Conservation (phyloP, 352 stramenopile species). For the Phytophthora melonis region DNA sequence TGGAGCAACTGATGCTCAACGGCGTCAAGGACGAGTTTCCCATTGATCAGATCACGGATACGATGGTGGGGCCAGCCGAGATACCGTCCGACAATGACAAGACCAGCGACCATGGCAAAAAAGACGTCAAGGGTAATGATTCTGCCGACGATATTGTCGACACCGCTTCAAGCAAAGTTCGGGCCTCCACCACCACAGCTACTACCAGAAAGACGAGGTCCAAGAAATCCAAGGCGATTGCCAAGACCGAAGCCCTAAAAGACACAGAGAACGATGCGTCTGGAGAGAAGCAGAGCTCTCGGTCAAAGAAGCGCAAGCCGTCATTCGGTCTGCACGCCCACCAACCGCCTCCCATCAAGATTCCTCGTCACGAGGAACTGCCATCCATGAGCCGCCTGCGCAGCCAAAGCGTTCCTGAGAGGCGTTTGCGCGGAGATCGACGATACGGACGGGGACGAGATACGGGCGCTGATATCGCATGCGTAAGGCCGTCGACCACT, state of each 20-base stretch:
- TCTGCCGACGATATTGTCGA: background rate
- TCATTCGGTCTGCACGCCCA: conserved; percentile 33
- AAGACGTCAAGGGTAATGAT: background rate
- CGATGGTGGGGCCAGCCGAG: conserved; percentile 23
- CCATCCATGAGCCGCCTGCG: conserved; percentile 44
- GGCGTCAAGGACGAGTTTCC: conserved; percentile 27
- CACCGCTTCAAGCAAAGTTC: background rate
- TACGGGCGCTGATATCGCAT: conserved; percentile 4
- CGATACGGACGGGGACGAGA: conserved; percentile 31
- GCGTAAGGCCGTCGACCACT: conserved; percentile 59
- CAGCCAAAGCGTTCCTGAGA: conserved; percentile 58
- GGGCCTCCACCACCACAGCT: background rate
- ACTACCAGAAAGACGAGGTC: conserved; percentile 26
- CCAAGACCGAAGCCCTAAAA: conserved; percentile 17
- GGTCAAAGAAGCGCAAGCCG: conserved; percentile 48
- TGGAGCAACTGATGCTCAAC: conserved; percentile 12
- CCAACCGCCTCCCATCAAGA: conserved; percentile 72
- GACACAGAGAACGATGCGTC: background rate
- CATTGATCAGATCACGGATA: conserved; percentile 22
- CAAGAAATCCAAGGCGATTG: conserved; percentile 24
- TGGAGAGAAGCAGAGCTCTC: conserved; percentile 12
- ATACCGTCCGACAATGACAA: background rate
- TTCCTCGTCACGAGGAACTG: conserved; percentile 57
- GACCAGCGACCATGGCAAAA: background rate
- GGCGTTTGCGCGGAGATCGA: conserved; percentile 36